Percentiles rank a stretch among this genome's conserved stretches.
These are phyloP conservation scores for Trypanosomatidae sp. DNA, from an alignment of 208 protist species.

Conservation along the genomic window DNA sequence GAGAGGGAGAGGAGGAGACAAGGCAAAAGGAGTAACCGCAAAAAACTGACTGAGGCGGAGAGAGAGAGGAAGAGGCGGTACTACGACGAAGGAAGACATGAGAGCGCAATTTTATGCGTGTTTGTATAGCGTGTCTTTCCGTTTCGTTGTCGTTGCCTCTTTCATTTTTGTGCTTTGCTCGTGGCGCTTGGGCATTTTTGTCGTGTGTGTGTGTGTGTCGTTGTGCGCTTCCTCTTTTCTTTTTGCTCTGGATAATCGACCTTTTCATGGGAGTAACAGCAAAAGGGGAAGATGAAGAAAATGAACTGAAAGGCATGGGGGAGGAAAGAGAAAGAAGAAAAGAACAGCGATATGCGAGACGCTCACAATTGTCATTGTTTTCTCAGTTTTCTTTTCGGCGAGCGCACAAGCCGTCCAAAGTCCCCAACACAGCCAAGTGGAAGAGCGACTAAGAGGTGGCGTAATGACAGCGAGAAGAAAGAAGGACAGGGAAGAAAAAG, in stretches of 20 bases:
- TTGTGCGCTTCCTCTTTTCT: background rate
- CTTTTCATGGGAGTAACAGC: background rate
- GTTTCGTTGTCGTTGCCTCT: background rate
- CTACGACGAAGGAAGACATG: background rate
- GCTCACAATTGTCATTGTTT: background rate
- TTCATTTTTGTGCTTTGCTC: background rate
- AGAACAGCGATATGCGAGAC: slow-evolving; percentile 2
- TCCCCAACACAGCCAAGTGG: background rate
- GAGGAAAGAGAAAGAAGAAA: background rate
- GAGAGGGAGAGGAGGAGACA: background rate
- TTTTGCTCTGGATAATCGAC: background rate
- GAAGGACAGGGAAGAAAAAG: slow-evolving; percentile 5
- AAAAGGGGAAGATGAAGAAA: background rate
- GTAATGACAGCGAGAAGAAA: background rate
- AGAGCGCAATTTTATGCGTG: background rate
- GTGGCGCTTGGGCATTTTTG: background rate
- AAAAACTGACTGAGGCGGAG: background rate
- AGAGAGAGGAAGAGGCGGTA: background rate
- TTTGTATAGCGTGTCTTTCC: background rate
- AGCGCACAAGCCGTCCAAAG: background rate
- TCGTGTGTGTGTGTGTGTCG: background rate
- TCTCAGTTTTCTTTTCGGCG: background rate
- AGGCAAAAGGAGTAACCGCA: background rate
- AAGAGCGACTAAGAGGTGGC: no score
- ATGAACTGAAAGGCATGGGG: background rate